phyloP scores from a whole-genome alignment of 345 rosid species.

The Crucihimalaya himalaica region DNA sequence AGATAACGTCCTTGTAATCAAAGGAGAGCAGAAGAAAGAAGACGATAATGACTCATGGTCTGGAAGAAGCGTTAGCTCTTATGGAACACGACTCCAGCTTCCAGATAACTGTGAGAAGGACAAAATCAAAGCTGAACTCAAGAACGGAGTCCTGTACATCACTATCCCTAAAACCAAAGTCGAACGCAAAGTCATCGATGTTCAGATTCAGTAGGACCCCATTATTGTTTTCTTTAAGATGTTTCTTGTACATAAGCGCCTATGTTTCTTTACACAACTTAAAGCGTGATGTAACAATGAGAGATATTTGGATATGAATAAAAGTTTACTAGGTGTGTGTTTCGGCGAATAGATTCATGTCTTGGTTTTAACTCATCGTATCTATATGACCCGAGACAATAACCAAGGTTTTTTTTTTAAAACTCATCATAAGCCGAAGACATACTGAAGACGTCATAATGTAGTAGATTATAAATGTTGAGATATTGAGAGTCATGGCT shows the following conservation, averaged over 20 bases:
- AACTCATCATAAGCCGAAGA: no score
- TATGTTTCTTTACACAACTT: neutral
- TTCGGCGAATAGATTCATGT: neutral
- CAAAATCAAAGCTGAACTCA: constrained; percentile 68
- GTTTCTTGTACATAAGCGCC: neutral
- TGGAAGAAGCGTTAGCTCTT: constrained; percentile 47
- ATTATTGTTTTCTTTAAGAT: neutral
- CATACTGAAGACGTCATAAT: no score
- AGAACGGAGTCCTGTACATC: constrained; percentile 69
- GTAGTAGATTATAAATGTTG: no score
- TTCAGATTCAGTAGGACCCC: constrained; percentile 40
- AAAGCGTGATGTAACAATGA: neutral
- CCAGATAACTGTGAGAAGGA: constrained; percentile 61
- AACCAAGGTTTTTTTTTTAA: no score
- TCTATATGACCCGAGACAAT: no score
- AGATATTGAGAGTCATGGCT: no score
- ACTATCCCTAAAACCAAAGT: constrained; percentile 66
- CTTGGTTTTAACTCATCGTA: neutral
- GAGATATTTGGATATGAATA: neutral
- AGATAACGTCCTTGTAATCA: constrained; percentile 62
- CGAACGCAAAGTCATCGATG: constrained; percentile 56
- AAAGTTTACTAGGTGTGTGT: neutral
- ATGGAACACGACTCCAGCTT: constrained; percentile 60
- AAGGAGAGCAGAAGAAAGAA: constrained; percentile 66
- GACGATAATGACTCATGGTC: constrained; percentile 54